Conservation (phyloP, 192 early-diverging fungal genomes). For the Coemansia aciculifera region DNA sequence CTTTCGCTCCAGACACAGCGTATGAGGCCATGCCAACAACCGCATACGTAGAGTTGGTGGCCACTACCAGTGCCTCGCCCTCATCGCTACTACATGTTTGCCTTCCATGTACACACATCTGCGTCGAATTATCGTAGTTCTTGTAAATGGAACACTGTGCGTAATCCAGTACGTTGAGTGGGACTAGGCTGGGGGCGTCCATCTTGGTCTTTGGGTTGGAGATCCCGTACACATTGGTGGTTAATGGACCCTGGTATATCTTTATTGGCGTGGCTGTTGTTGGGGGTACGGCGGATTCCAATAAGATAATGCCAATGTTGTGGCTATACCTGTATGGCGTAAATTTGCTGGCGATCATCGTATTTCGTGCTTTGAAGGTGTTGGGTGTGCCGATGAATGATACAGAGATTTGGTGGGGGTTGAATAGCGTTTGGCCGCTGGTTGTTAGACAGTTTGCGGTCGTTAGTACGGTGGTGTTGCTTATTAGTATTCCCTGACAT, state of each 20-base stretch:
- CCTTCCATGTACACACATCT: conserved; percentile 16
- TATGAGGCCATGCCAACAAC: conserved; percentile 27
- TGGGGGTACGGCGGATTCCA: conserved; percentile 22
- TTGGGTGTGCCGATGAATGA: conserved; percentile 4
- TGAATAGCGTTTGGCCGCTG: conserved; percentile 15
- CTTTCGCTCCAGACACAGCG: background rate
- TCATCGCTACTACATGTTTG: conserved; percentile 24
- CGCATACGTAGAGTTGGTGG: background rate
- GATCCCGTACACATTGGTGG: background rate
- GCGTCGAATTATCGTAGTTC: conserved; percentile 15
- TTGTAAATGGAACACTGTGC: conserved; percentile 9
- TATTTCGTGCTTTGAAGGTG: conserved; percentile 13
- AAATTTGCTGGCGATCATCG: conserved; percentile 18
- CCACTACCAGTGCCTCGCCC: conserved; percentile 30
- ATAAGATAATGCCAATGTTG: conserved; percentile 25
- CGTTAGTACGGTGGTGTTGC: conserved; percentile 20
- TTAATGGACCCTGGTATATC: conserved; percentile 5
- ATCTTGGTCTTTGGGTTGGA: background rate
- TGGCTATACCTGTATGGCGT: conserved; percentile 8
- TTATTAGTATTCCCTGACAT: conserved; percentile 31
- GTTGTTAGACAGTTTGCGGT: conserved; percentile 41
- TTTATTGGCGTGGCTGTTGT: conserved; percentile 17
- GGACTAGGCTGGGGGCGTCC: background rate
- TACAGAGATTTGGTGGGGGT: conserved; percentile 19
- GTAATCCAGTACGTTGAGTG: background rate